phyloP scores from a whole-genome alignment of 768 basidiomycete genomes.

The Serendipita sp. region DNA sequence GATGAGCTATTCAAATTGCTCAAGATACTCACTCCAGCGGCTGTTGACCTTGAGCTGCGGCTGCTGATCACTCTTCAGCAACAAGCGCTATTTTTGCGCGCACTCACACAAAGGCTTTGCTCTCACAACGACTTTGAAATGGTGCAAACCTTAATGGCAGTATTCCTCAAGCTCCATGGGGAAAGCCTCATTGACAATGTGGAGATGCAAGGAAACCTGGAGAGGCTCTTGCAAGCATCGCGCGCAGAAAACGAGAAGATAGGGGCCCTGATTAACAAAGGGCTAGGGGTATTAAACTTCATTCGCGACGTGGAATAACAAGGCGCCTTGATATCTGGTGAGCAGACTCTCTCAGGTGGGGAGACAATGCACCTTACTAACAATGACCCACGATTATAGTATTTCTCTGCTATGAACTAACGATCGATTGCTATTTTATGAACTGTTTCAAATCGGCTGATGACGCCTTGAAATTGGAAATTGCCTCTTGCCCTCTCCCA shows the following conservation, averaged over 20 bases:
- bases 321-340: not conserved
- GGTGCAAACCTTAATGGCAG: slow-evolving; percentile 71
- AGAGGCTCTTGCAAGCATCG: slow-evolving; percentile 48
- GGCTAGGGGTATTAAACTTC: slow-evolving; percentile 12
- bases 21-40: slow-evolving; percentile 79
- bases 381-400: too few relatives aligned
- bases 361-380: too few relatives aligned
- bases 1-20: slow-evolving; percentile 70
- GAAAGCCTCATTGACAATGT: slow-evolving; percentile 58
- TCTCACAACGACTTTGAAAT: slow-evolving; percentile 90
- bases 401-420: too few relatives aligned
- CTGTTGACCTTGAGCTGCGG: slow-evolving; percentile 80
- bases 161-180: slow-evolving; percentile 73
- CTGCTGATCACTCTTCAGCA: slow-evolving; percentile 50
- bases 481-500: too few relatives aligned
- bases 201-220: slow-evolving; percentile 45
- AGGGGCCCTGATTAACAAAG: slow-evolving; percentile 12
- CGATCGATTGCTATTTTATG: too few relatives aligned
- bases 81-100: slow-evolving; percentile 52
- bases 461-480: too few relatives aligned
- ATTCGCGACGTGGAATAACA: slow-evolving; percentile 9
- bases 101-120: slow-evolving; percentile 52
- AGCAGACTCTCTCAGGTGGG: too few relatives aligned
- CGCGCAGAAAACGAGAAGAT: slow-evolving; percentile 62
- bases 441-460: too few relatives aligned